Evolutionary conservation across 106 monocot species (phyloP), one percentile per base, ranked within the genome.

Genomic region (Dendrobium nobile): DNA sequence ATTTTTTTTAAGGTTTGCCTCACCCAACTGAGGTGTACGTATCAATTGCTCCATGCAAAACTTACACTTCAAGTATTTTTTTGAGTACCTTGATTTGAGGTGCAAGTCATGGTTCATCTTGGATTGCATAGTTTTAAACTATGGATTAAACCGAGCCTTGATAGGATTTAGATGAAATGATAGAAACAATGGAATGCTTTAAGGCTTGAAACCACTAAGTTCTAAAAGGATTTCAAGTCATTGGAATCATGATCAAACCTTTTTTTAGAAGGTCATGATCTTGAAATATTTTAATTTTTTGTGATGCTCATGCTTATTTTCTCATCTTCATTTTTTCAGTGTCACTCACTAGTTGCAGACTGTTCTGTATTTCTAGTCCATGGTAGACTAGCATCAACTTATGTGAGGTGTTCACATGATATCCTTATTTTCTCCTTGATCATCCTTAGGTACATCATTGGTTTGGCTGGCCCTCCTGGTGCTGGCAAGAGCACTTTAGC

Each of bases 391-490:
- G 26, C 48, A 76, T 47, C 5, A 47, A 6, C 24, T 75, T 44
- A 13, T 43, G 74, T 9, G 4, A 28, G 54, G 41, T 73, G 3
- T 73, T 17, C 16, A 40, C 18, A 40, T 41, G 41, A 73, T 73
- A 42, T 17, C 0, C 44, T 13, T 75, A 24, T n/a, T 41, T 61
- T 61, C 61, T 61, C 11, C 41, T 41, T 67, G 51, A 75, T 80
- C 47, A 7, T 44, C 75, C 7, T 41, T 83, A 91, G 93, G 77
- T 89, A 89, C 58, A 84, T 92, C 75, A 81, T 92, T 54, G 94
- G 92, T 77, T 84, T 94, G 85, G 97, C 87, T 83, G 94, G 89
- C 67, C 94, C 94, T 55, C 94, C 94, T 67, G 95, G 98, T 82
- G 91, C 91, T 31, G 98, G 94, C 40, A 94, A 92, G 75, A 88